A percentile compares a stretch with the other conserved stretches of the same genome.
These are phyloP conservation scores for Hevea brasiliensis DNA, from an alignment of 345 rosid species.

Conservation along the genomic window DNA sequence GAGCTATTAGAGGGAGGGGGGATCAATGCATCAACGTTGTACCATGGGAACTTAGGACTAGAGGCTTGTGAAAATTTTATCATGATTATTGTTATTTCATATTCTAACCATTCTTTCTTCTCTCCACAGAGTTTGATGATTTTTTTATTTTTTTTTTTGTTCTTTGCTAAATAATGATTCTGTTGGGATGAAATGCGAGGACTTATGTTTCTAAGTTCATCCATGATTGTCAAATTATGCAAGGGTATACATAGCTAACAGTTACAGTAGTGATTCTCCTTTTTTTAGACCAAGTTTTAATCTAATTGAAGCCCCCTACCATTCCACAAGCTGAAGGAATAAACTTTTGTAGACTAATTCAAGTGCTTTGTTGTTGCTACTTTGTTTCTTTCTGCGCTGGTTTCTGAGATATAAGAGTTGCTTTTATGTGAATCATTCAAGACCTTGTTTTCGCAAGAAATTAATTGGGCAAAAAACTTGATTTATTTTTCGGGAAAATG, in stretches of 20 bases:
- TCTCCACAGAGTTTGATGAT: constrained; percentile 11
- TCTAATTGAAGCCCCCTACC: background rate
- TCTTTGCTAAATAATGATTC: too few relatives aligned
- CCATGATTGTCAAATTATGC: background rate
- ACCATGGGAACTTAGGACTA: constrained; percentile 20
- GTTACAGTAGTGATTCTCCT: background rate
- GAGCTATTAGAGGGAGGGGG: constrained; percentile 19
- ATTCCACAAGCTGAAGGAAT: background rate
- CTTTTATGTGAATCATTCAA: too few relatives aligned
- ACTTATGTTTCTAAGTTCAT: background rate
- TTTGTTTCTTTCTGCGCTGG: too few relatives aligned
- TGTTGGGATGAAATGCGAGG: too few relatives aligned
- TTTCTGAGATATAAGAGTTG: too few relatives aligned
- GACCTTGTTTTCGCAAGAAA: too few relatives aligned
- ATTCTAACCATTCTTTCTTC: constrained; percentile 40
- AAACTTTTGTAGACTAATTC: background rate
- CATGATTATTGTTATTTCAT: constrained; percentile 28
- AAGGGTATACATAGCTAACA: background rate
- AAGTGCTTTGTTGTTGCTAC: background rate
- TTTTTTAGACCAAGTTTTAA: background rate
- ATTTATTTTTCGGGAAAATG: too few relatives aligned
- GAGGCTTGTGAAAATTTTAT: constrained; percentile 26
- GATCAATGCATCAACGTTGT: constrained; percentile 38
- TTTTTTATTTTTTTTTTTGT: too few relatives aligned
- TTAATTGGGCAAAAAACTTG: too few relatives aligned